These are phyloP conservation scores for Diospyros kaki DNA, from an alignment of 148 eudicot genomes.

Conservation along the genomic window DNA sequence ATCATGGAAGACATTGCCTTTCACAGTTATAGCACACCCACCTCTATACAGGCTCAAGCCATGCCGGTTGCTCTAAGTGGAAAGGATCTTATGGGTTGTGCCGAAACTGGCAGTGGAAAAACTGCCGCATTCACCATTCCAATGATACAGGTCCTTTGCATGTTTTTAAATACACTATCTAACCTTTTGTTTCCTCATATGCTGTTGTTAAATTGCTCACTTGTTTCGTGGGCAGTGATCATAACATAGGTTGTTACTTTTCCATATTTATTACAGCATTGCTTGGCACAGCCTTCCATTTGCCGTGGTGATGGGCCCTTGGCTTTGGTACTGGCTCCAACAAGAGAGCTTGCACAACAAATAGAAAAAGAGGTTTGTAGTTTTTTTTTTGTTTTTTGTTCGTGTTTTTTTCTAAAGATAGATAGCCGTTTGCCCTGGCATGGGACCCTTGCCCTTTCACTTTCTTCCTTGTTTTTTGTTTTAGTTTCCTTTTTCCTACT, in stretches of 20 bases:
- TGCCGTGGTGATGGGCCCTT: conserved; percentile 57
- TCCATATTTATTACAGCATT: conserved; percentile 27
- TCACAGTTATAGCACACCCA: conserved; percentile 41
- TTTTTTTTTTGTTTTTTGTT: neutral
- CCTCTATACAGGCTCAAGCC: conserved; percentile 53
- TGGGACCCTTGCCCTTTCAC: neutral
- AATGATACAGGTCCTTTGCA: conserved; percentile 43
- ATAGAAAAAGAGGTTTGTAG: conserved; percentile 47
- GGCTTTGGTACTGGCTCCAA: conserved; percentile 55
- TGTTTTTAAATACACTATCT: conserved; percentile 7
- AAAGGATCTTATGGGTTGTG: conserved; percentile 51
- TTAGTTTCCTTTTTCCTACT: neutral
- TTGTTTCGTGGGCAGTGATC: neutral
- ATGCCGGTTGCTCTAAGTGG: conserved; percentile 57
- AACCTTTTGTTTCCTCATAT: conserved; percentile 7
- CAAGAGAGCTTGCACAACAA: conserved; percentile 59
- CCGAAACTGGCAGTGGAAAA: conserved; percentile 61
- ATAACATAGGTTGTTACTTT: conserved; percentile 3
- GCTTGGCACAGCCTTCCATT: conserved; percentile 45
- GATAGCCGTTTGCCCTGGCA: neutral
- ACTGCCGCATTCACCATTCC: conserved; percentile 55
- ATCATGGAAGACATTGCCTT: conserved; percentile 43
- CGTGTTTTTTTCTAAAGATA: neutral
- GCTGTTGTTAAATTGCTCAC: neutral
- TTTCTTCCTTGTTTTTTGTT: neutral